Evolutionary conservation across 2,329 filamentous ascomycete species (phyloP), one percentile per base, ranked within the genome.

Genomic region (Chrysoporthe austroafricana): DNA sequence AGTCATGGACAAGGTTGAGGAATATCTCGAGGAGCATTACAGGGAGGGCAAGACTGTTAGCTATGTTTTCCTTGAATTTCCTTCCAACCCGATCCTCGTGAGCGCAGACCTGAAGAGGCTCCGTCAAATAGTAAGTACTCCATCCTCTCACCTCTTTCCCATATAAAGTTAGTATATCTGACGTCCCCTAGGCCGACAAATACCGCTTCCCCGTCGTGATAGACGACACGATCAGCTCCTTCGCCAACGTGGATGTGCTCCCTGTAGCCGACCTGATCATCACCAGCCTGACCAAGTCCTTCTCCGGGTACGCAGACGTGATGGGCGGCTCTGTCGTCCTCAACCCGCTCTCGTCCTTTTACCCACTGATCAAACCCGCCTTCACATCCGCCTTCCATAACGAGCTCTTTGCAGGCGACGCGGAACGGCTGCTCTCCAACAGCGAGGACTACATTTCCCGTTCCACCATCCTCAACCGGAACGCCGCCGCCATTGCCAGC

Each of bases 231-330:
- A 69, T 84, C 58, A 78, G 78, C n/a, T 79, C 79, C 39, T 83
- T 83, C 65, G 79, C 75, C 72, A 86, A 85, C 72, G 73, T 86
- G 67, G 83, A 88, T 72, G 74, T 89, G 44, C 73, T 86, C 3
- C 71, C 75, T 5, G 76, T 79, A 0, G 81, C 82, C 1, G 85
- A 89, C 70, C 73, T 86, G 0, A 69, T 89, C 42, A 71, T 85
- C 18, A 83, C 83, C 0, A 84, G 81, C 34, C 77, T 88, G 18
- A 88, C 85, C n/a, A 89, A 89, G 74, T 80, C 81, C 1, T 88
- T 90, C 72, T 86, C 78, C 69, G 87, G 87, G 18, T 82, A 82
- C 68, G 80, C 85, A 32, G 81, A 89, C 71, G 82, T 85, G 60
- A 83, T 88, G 78, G 85, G 78, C 44, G 86, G 83, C n/a, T 82